phyloP scores from a whole-genome alignment of 257 asterid species.

The Forsythia viridissima region DNA sequence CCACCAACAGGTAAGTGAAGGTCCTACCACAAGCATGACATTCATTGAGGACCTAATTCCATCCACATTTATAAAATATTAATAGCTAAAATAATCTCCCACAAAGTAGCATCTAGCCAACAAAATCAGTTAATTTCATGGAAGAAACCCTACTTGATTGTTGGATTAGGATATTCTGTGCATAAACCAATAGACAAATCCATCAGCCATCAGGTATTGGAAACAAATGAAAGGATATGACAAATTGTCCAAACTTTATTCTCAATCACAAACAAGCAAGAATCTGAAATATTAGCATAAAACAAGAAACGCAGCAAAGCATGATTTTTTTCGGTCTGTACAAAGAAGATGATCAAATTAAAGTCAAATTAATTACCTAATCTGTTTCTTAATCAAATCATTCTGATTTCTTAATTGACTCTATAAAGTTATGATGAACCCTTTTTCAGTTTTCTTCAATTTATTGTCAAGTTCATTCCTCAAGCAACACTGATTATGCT shows the following conservation, averaged over 20 bases:
- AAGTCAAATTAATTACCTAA: conserved; percentile 38
- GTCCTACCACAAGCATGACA: conserved; percentile 32
- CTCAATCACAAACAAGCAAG: conserved; percentile 34
- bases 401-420: conserved; percentile 25
- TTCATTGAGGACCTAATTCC: conserved; percentile 35
- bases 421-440: conserved; percentile 27
- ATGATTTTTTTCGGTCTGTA: conserved; percentile 57
- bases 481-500: conserved; percentile 52
- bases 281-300: conserved; percentile 36
- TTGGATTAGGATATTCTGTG: conserved; percentile 6
- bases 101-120: conserved; percentile 22
- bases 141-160: conserved; percentile 16
- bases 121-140: conserved; percentile 3
- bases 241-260: conserved; percentile 30
- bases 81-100: conserved; percentile 24
- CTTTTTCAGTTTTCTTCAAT: conserved; percentile 4
- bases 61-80: conserved; percentile 27
- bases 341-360: conserved; percentile 36
- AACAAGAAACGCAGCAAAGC: conserved; percentile 48
- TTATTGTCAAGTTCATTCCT: conserved; percentile 25
- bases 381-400: conserved; percentile 35
- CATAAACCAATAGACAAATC: conserved; percentile 14
- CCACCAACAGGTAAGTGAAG: conserved; percentile 31
- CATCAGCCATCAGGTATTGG: no score
- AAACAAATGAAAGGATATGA: conserved; percentile 3